phyloP scores from a whole-genome alignment of 139 green algal species.

The Edaphochlamys debaryana region DNA sequence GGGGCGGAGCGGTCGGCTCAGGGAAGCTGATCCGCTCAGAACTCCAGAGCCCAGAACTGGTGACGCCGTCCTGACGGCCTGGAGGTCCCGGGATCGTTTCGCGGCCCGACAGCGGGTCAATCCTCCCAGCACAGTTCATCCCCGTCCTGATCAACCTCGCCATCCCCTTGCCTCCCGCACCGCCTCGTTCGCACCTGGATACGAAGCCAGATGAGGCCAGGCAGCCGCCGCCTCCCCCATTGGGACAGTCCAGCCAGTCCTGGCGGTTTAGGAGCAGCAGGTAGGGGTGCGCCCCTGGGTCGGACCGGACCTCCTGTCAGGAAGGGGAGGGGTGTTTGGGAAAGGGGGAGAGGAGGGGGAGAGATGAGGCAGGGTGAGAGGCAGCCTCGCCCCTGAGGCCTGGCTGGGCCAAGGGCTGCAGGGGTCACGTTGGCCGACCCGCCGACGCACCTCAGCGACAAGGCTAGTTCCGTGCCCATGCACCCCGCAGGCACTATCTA shows the following conservation, averaged over 20 bases:
- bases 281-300: slow-evolving; percentile 3
- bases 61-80: no score
- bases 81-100: no score
- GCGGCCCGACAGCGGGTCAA: no score
- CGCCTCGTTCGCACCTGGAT: no score
- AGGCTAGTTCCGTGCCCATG: background rate
- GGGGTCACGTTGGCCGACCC: background rate
- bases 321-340: background rate
- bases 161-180: no score
- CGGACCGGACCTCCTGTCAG: slow-evolving; percentile 14
- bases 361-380: background rate
- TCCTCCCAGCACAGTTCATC: no score
- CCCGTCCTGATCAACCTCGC: no score
- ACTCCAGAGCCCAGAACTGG: no score
- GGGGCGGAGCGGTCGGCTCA: no score
- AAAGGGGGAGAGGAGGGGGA: background rate
- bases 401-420: background rate
- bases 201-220: no score
- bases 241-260: slow-evolving; percentile 15
- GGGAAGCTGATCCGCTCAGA: background rate
- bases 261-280: slow-evolving; percentile 3
- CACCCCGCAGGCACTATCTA: background rate
- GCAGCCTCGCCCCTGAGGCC: no score
- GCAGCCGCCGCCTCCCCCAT: background rate
- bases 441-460: no score